These are phyloP conservation scores for Vaccinium vitisidaea DNA, from an alignment of 148 eudicot genomes.

Conservation along the genomic window DNA sequence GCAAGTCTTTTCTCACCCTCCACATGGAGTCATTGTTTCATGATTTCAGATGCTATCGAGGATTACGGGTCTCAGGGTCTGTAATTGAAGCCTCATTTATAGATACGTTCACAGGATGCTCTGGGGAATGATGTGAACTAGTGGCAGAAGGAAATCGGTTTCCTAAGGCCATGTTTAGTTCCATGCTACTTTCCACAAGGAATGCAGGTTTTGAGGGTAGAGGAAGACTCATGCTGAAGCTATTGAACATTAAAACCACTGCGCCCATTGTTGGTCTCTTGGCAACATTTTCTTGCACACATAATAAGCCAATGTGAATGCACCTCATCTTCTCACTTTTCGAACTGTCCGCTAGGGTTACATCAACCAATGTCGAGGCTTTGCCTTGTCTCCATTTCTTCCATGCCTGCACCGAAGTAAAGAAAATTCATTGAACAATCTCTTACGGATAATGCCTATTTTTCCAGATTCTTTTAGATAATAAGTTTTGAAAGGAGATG, in stretches of 20 bases:
- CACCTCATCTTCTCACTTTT: constrained; percentile 1
- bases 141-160: background rate
- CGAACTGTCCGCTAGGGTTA: background rate
- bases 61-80: background rate
- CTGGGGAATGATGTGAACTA: background rate
- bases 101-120: constrained; percentile 1
- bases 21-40: too few relatives aligned
- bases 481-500: too few relatives aligned
- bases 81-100: constrained; percentile 19
- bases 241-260: constrained; percentile 33
- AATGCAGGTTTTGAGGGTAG: constrained; percentile 33
- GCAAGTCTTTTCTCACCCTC: too few relatives aligned
- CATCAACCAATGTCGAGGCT: background rate
- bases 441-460: too few relatives aligned
- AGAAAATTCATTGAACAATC: background rate
- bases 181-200: background rate
- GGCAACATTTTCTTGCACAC: constrained; percentile 33
- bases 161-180: background rate
- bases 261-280: constrained; percentile 40
- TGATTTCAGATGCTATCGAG: background rate
- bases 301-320: constrained; percentile 30
- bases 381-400: constrained; percentile 12
- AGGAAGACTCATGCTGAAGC: constrained; percentile 18
- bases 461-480: too few relatives aligned
- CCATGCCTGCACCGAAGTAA: constrained; percentile 13